Base-by-base conservation (phyloP, 805 yeast species). In the Starmerella bombicola region DNA sequence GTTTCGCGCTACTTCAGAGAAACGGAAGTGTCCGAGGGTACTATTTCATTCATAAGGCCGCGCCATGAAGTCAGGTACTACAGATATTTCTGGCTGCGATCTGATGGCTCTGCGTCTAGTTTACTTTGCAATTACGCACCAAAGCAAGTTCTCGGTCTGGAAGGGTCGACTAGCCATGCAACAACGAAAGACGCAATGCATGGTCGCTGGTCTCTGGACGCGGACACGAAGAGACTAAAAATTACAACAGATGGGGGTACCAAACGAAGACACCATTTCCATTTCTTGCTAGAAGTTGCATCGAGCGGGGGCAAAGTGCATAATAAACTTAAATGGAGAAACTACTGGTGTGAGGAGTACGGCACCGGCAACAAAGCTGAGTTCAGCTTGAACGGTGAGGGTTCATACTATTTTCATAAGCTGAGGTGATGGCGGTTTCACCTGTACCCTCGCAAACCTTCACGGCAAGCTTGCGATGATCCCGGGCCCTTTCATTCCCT, bases 61-160 rank as follows among this genome's bases (percentile, higher is more conserved):
- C 73, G 81, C 17, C 74, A 82, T 50, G 74, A 84, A 56, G 80
- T 88, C 30, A 82, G 95, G 0, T 88, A 88, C 55, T 88, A 83
- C 56, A 65, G 98, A 47, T 91, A 85, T 58, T 60, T 78, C 26
- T 66, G 96, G 47, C 85, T 88, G 54, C 80, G 69, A 56, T 77
- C 78, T 0, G 80, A 80, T 54, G 96, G 97, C 0, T 63, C 70
- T 1, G 79, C 83, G 45, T 61, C 81, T 32, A 73, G 80, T 54
- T 67, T 81, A 22, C 67, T 83, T 21, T 73, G 93, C 0, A 70
- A 79, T 3, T 67, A 74, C 40, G 88, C 81, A 52, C 97, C 97
- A 0, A 56, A 59, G 2, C 58, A 62, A 32, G 76, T 85, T 1
- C 77, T 86, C 2, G 37, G 67, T 50, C 41, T 53, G 52, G 48